Conservation (phyloP, 2,329 filamentous ascomycete genomes). For the Fusarium piperis region DNA sequence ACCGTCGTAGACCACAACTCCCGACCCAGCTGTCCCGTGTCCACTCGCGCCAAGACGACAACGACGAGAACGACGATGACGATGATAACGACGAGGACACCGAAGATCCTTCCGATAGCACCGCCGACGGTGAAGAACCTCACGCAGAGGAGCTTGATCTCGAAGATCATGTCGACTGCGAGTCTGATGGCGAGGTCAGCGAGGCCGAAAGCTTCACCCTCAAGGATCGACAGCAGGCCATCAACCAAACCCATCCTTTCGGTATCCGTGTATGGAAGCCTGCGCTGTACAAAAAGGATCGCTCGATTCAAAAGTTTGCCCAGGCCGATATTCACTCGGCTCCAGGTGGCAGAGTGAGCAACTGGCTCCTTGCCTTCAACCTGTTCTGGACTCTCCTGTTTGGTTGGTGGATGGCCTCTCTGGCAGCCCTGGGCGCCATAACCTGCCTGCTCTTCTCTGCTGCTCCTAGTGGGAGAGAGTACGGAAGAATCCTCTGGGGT, state of each 20-base stretch:
- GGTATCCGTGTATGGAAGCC: slow-evolving; percentile 99
- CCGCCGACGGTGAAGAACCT: slow-evolving; percentile 44
- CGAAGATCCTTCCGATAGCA: slow-evolving; percentile 34
- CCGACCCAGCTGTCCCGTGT: slow-evolving; percentile 52
- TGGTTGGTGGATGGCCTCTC: slow-evolving; percentile 92
- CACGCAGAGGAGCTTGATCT: slow-evolving; percentile 50
- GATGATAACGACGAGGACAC: slow-evolving; percentile 37
- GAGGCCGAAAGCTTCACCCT: slow-evolving; percentile 98
- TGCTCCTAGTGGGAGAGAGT: slow-evolving; percentile 82
- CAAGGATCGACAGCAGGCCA: slow-evolving; percentile 95
- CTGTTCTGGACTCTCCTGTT: slow-evolving; percentile 89
- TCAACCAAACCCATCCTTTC: slow-evolving; percentile 98
- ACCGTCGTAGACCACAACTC: slow-evolving; percentile 49
- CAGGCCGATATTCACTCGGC: slow-evolving; percentile 97
- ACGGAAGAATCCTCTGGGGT: slow-evolving; percentile 85
- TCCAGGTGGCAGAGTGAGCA: slow-evolving; percentile 86
- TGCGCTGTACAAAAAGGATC: slow-evolving; percentile 95
- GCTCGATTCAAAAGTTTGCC: slow-evolving; percentile 94
- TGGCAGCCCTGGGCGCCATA: slow-evolving; percentile 77
- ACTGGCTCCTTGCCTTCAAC: slow-evolving; percentile 88
- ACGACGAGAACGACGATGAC: slow-evolving; percentile 1
- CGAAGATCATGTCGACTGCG: slow-evolving; percentile 65
- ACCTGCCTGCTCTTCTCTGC: slow-evolving; percentile 84
- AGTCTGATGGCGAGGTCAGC: slow-evolving; percentile 79
- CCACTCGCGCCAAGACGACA: slow-evolving; percentile 48